Evolutionary conservation across 2,329 filamentous ascomycete species (phyloP), one percentile per base, ranked within the genome.

Genomic region (Ophioceras dolichostomum): DNA sequence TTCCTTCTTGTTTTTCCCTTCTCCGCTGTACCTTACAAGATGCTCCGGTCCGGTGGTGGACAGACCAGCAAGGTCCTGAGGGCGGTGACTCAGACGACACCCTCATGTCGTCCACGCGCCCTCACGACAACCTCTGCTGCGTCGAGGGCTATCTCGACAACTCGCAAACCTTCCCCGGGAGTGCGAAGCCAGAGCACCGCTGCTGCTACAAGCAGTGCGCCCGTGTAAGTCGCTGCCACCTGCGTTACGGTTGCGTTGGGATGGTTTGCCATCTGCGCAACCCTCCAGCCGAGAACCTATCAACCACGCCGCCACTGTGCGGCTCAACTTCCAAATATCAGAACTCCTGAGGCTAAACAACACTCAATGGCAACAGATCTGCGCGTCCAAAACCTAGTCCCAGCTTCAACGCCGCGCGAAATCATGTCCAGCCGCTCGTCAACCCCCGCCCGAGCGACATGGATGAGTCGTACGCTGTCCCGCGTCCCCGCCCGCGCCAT

Each of bases 401-500:
- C 37, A 67, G 73, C 12, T 76, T 76, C 59, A 76, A 76, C 40
- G 47, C 51, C 46, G 52, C 60, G 40, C 62, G 62, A 39, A 68
- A 66, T 53, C 75, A 83, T 73, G 74, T 83, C 42, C 79, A 83
- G 47, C 79, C 79, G 43, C 67, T 86, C 43, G 72, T 76, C 50
- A 73, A 73, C 55, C 62, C 65, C 38, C 64, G 68, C 52, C 60
- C 65, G 41, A 67, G 67, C 40, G 75, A 81, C 44, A 79, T 87
- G 69, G 83, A 88, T 58, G 83, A 88, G 58, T 87, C 83, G 79
- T 86, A 78, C 48, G 80, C 69, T 38, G 16, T 26, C 26, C 32
- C 19, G 34, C 21, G 29, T 36, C 39, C 36, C 44, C 42, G 45
- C 38, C 41, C 6, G 18, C 10, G 5, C 14, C 35, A n/a, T 22